Evolutionary conservation across 306 rosid species (phyloP).

Genomic region (Quercus cerris): DNA sequence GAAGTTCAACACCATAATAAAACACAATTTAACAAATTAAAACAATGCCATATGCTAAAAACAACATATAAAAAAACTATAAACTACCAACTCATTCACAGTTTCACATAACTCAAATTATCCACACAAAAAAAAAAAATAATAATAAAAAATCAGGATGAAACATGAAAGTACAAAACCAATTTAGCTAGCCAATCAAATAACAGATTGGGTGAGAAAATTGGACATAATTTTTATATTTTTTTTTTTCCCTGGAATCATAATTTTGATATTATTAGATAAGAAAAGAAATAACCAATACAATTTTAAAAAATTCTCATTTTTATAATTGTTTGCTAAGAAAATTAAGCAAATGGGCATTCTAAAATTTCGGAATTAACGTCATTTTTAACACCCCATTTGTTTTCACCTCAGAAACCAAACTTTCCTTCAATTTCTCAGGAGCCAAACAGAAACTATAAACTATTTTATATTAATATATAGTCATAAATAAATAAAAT

Average conservation of each 20-base stretch:
- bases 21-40: not conserved
- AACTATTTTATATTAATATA: not conserved
- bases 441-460: not conserved
- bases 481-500: not conserved
- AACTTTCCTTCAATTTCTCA: slow-evolving; percentile 4
- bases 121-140: not conserved
- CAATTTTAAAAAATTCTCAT: not conserved
- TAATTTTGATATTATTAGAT: not conserved
- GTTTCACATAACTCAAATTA: no score
- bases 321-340: not conserved
- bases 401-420: not conserved
- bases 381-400: not conserved
- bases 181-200: not conserved
- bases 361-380: not conserved
- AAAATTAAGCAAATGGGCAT: not conserved
- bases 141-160: not conserved
- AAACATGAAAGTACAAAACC: not conserved
- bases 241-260: no score
- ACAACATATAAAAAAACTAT: not conserved
- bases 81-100: no score
- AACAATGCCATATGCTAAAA: not conserved
- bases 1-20: not conserved
- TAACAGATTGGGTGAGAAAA: not conserved
- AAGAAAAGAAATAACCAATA: not conserved
- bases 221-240: not conserved